Evolutionary conservation across 129 eudicot species (phyloP), one percentile per base, ranked within the genome.

Genomic region (Lactuca sativa): DNA sequence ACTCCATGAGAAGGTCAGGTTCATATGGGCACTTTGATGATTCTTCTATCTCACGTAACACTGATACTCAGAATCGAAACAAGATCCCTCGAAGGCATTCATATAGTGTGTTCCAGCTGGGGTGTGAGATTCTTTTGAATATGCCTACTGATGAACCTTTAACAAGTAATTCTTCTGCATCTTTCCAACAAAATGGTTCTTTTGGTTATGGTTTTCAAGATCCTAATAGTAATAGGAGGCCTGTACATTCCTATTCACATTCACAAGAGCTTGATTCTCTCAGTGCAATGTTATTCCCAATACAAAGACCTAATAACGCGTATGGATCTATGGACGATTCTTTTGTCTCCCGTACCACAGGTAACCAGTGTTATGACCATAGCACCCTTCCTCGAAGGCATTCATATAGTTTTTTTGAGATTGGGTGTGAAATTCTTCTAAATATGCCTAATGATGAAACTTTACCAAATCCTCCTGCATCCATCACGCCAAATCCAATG

Each of bases 41-140:
- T 31, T 40, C 74, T 36, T 57, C 25, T 16, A 49, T 77, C 64
- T 41, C 64, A 18, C 64, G 65, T 56, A 70, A 43, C 59, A 69
- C 54, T 3, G 43, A 34, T 70, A 62, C 25, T 43, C 59, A 62
- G 40, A 51, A 52, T 76, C 70, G 52, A 51, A 62, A 61, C 6
- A 25, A 9, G 30, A 11, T 44, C 41, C 80, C 80, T 68, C 80
- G 80, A 60, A 68, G 80, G 48, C 80, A 76, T 60, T 76, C 80
- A 4, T 64, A 60, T 40, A 37, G 70, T 31, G 57, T 76, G 15
- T 60, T 60, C 4, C 64, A 74, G 38, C 38, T 53, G 0, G 80
- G 80, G 10, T 4, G 51, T 53, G 80, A 70, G 16, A 18, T 76
- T 68, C 70, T 76, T 60, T 32, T 68, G 3, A 68, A 69, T 30